A percentile compares a stretch with the other conserved stretches of the same genome.
These are phyloP conservation scores for Trichopus zeylanicus DNA, from an alignment of 116 monocot genomes.

Conservation along the genomic window DNA sequence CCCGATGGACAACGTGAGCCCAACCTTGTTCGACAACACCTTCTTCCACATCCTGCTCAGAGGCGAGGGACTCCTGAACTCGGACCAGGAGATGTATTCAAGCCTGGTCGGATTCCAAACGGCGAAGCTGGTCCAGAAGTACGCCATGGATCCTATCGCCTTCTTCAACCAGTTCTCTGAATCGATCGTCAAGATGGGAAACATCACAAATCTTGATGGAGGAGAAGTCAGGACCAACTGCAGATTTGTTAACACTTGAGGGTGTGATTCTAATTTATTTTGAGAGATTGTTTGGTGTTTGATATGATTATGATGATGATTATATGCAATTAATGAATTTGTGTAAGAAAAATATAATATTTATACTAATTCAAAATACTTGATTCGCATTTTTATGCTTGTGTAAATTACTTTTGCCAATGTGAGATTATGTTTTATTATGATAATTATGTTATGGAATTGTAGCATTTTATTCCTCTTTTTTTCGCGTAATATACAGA, in stretches of 20 bases:
- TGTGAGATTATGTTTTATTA: too few relatives aligned
- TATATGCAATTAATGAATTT: too few relatives aligned
- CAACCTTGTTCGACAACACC: constrained; percentile 61
- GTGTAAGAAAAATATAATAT: too few relatives aligned
- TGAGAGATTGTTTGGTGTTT: too few relatives aligned
- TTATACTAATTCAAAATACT: too few relatives aligned
- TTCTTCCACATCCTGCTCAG: constrained; percentile 37
- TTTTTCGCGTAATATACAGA: too few relatives aligned
- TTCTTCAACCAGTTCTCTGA: constrained; percentile 80
- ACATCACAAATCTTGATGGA: constrained; percentile 68
- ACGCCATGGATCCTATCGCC: constrained; percentile 29
- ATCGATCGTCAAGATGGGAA: constrained; percentile 85
- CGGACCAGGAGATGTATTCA: constrained; percentile 78
- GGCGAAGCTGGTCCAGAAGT: constrained; percentile 34
- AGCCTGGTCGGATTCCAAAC: constrained; percentile 45
- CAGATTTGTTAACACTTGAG: constrained; percentile 66
- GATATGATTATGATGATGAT: too few relatives aligned
- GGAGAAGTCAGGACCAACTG: constrained; percentile 82
- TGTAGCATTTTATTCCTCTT: too few relatives aligned
- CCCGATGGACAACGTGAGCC: constrained; percentile 49
- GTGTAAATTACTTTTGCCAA: too few relatives aligned
- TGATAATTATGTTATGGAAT: too few relatives aligned
- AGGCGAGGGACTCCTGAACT: constrained; percentile 78
- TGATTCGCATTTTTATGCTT: too few relatives aligned
- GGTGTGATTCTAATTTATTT: too few relatives aligned